Percentiles rank a stretch among this genome's conserved stretches.
phyloP scores from a whole-genome alignment of 2,329 filamentous ascomycete species.

The Coleophoma cylindrospora region DNA sequence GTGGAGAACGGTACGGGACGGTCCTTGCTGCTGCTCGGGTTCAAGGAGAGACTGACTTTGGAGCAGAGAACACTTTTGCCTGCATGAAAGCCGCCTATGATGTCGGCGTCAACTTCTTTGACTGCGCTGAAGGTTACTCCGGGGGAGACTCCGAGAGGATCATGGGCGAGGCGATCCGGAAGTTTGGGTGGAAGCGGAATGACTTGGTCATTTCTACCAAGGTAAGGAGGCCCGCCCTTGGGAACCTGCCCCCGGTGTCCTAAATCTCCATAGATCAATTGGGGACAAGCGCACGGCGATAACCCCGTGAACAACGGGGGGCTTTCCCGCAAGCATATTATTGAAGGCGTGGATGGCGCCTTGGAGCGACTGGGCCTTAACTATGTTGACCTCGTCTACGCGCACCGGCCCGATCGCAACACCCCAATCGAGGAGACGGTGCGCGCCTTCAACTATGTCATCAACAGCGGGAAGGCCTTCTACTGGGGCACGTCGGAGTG shows the following conservation, averaged over 20 bases:
- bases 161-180: constrained; percentile 51
- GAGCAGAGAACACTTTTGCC: constrained; percentile 49
- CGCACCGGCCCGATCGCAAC: constrained; percentile 61
- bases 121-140: constrained; percentile 50
- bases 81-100: constrained; percentile 58
- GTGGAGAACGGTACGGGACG: constrained; percentile 52
- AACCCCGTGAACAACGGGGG: constrained; percentile 63
- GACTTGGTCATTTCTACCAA: constrained; percentile 54
- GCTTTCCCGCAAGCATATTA: constrained; percentile 63
- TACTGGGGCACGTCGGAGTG: constrained; percentile 70
- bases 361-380: constrained; percentile 48
- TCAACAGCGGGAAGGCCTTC: constrained; percentile 61
- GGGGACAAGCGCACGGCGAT: constrained; percentile 53
- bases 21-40: neutral
- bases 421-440: constrained; percentile 70
- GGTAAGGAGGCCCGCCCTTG: constrained; percentile 18
- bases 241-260: neutral
- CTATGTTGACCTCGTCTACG: constrained; percentile 66
- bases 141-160: constrained; percentile 46
- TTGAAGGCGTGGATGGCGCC: constrained; percentile 58
- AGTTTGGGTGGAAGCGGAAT: constrained; percentile 50
- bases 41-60: constrained; percentile 1
- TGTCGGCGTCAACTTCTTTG: constrained; percentile 52
- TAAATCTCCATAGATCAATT: constrained; percentile 49
- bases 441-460: constrained; percentile 65